phyloP scores from a whole-genome alignment of 192 early-diverging fungal genomes.

The Coemansia sp. region DNA sequence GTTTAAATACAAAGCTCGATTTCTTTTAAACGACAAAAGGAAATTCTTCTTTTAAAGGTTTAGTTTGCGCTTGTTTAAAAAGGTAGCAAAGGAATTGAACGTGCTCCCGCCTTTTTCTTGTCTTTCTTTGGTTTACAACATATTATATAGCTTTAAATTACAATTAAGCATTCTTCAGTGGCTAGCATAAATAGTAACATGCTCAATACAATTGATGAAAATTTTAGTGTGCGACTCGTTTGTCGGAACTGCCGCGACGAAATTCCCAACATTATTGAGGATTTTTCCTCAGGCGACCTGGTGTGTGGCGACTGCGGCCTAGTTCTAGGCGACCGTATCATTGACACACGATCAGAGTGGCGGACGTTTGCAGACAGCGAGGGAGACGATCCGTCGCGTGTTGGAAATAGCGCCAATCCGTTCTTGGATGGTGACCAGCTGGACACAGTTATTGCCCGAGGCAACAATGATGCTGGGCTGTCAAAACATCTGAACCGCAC shows the following conservation, averaged over 20 bases:
- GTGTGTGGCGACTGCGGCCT: slow-evolving; percentile 95
- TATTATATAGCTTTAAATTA: background rate
- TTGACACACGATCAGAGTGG: slow-evolving; percentile 97
- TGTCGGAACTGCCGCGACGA: slow-evolving; percentile 80
- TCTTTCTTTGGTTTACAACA: background rate
- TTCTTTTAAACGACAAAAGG: no score
- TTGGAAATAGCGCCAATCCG: slow-evolving; percentile 38
- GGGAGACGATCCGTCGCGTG: slow-evolving; percentile 46
- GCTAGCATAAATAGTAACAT: background rate
- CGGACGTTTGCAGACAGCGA: slow-evolving; percentile 57
- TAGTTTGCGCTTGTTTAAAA: no score
- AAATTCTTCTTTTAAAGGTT: no score
- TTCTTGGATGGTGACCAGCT: slow-evolving; percentile 39
- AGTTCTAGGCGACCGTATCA: slow-evolving; percentile 88
- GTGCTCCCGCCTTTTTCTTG: background rate
- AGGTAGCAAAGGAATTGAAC: no score
- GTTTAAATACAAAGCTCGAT: no score
- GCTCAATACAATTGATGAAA: background rate
- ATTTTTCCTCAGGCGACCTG: slow-evolving; percentile 88
- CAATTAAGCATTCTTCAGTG: background rate
- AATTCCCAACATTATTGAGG: slow-evolving; percentile 89
- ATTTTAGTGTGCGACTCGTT: slow-evolving; percentile 8
- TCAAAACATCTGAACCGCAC: slow-evolving; percentile 37
- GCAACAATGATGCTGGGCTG: slow-evolving; percentile 63
- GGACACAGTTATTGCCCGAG: slow-evolving; percentile 70